Evolutionary conservation across 1,284 basidiomycete species (phyloP).

Genomic region (Ceratorhiza oryzae-sativae): DNA sequence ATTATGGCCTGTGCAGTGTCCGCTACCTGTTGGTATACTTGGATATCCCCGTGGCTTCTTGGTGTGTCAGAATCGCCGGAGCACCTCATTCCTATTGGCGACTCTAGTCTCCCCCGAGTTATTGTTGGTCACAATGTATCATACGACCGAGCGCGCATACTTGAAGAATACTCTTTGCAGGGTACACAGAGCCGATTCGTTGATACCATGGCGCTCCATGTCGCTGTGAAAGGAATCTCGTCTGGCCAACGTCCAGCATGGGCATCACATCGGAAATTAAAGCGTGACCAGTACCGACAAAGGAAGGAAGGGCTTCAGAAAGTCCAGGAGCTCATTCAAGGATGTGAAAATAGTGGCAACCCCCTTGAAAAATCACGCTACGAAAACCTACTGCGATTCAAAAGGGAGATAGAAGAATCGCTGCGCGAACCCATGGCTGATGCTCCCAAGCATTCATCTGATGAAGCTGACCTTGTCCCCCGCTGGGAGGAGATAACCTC

Average conservation of each 20-base stretch:
- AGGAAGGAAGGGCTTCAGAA: conserved; percentile 67
- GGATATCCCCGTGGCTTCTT: conserved; percentile 94
- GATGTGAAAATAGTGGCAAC: conserved; percentile 55
- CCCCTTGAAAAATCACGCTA: conserved; percentile 50
- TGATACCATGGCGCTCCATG: conserved; percentile 95
- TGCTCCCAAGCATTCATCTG: conserved; percentile 43
- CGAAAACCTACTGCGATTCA: conserved; percentile 49
- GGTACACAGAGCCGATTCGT: conserved; percentile 82
- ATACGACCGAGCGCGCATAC: conserved; percentile 86
- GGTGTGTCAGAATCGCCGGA: conserved; percentile 66
- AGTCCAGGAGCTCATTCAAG: conserved; percentile 57
- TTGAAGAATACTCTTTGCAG: conserved; percentile 83
- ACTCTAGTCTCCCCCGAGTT: conserved; percentile 61
- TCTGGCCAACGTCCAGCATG: conserved; percentile 94
- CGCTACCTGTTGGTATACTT: conserved; percentile 88
- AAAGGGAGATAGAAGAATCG: conserved; percentile 52
- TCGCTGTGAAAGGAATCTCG: conserved; percentile 93
- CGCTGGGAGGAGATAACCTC: conserved; percentile 95
- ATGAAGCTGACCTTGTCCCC: conserved; percentile 57
- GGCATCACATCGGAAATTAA: conserved; percentile 80
- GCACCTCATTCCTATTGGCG: conserved; percentile 81
- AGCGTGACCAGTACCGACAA: conserved; percentile 59
- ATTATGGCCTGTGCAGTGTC: conserved; percentile 92
- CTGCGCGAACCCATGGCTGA: conserved; percentile 55
- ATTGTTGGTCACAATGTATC: conserved; percentile 96